These are phyloP conservation scores for Diophrys sp. DNA, from an alignment of 73 alveolate species.

Conservation along the genomic window DNA sequence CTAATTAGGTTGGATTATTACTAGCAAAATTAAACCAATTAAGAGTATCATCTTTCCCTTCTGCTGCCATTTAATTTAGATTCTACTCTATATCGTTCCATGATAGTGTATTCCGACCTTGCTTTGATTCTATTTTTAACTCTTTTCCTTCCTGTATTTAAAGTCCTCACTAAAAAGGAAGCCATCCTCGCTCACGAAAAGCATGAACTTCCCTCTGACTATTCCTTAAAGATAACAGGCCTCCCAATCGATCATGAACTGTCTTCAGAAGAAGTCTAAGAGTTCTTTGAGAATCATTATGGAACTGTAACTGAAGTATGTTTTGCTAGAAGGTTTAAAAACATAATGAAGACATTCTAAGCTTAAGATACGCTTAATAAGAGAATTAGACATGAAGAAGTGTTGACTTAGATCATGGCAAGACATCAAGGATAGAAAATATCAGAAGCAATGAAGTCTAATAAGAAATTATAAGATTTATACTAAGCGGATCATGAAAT, in stretches of 20 bases:
- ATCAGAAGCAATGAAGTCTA: neutral
- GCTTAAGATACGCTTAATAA: conserved; percentile 14
- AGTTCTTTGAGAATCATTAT: conserved; percentile 6
- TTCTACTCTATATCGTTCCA: neutral
- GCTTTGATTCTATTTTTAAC: neutral
- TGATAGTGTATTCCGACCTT: conserved; percentile 2
- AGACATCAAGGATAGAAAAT: neutral
- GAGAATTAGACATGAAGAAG: neutral
- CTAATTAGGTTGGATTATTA: too few relatives aligned
- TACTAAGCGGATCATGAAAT: neutral
- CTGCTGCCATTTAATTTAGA: too few relatives aligned
- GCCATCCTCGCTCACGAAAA: neutral
- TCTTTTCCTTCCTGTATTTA: neutral
- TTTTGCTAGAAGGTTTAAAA: conserved; percentile 11
- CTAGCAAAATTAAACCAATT: too few relatives aligned
- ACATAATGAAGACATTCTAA: conserved; percentile 4
- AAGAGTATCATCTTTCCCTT: too few relatives aligned
- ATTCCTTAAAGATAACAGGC: neutral
- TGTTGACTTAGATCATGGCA: neutral
- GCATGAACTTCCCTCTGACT: conserved; percentile 1
- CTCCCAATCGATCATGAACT: neutral
- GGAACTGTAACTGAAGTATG: conserved; percentile 15
- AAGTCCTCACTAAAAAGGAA: conserved; percentile 2
- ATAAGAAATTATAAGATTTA: conserved; percentile 6
- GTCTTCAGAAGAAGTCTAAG: neutral